Base-by-base conservation (phyloP, 1,284 basidiomycete species). In the Mixia osmundae region DNA sequence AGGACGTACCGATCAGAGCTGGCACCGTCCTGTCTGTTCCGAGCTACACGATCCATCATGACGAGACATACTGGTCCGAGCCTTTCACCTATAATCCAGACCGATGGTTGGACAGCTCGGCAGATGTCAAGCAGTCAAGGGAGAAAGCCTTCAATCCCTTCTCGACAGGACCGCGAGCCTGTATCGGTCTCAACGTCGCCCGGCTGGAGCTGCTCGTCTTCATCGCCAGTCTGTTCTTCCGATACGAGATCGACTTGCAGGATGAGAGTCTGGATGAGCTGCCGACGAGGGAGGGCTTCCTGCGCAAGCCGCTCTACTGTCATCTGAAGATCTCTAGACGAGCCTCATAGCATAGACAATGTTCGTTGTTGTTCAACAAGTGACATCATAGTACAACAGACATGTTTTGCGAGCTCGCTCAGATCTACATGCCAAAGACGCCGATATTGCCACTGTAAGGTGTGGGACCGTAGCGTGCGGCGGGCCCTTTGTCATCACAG, bases 1-100 rank as follows among this genome's bases (percentile, higher is more conserved):
- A 62, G 8, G 73, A 19, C 28, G 28, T 15, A 30, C 28, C 14
- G 9, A 15, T 29, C 5, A 9, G 28, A n/a, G 9, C 3, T 25
- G 10, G 39, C 12, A 50, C 51, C 11, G 43, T 56, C 20, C 46
- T 57, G 12, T 55, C 52, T 12, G 53, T 54, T 3, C 56, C 56
- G 9, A 71, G 68, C 25, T 82, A 71, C 55, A 71, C 76, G 9
- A 70, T 82, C 33, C 78, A 85, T 52, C 69, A 76, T 32, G 68
- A 77, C 50, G 50, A 55, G 35, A 51, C 48, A 1, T 62, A 73
- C 4, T 87, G 77, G 75, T 79, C 80, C 3, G 79, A 85, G 49
- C 61, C 64, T 12, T 38, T 38, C 7, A 43, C 35, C 24, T 47
- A 40, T 42, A 43, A 50, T 25, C 76, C 75, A 0, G 77, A 82